phyloP scores from a whole-genome alignment of 108 stramenopile species.

The Pelagomonas calceolata region DNA sequence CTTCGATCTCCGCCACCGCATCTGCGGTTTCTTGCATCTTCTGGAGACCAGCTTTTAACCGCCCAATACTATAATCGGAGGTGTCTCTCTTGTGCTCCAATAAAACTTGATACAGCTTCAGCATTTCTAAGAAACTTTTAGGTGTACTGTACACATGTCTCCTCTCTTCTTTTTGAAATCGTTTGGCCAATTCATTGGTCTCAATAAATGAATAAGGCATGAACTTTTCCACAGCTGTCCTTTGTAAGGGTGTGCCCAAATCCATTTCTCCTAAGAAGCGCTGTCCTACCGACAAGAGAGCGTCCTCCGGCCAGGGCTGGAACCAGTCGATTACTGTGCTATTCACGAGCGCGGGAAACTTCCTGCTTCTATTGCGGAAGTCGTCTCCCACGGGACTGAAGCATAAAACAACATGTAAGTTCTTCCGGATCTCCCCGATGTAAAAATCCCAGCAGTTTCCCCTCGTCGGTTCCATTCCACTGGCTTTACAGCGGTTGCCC shows the following conservation, averaged over 20 bases:
- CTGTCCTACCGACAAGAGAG: constrained; percentile 54
- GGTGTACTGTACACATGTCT: constrained; percentile 61
- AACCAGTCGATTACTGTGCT: constrained; percentile 67
- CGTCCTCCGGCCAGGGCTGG: constrained; percentile 64
- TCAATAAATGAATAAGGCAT: constrained; percentile 56
- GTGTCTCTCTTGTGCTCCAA: constrained; percentile 45
- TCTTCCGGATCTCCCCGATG: constrained; percentile 45
- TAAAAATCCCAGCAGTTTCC: constrained; percentile 66
- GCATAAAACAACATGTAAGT: constrained; percentile 61
- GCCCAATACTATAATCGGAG: constrained; percentile 34
- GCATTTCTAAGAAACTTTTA: constrained; percentile 59
- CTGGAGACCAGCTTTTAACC: constrained; percentile 55
- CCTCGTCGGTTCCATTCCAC: constrained; percentile 49
- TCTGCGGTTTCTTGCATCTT: constrained; percentile 62
- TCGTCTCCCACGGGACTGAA: constrained; percentile 61
- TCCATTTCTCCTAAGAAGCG: constrained; percentile 38
- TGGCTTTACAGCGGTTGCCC: constrained; percentile 47
- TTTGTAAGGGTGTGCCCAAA: constrained; percentile 27
- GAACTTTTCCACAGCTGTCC: constrained; percentile 56
- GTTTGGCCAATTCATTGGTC: constrained; percentile 49
- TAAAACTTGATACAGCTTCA: constrained; percentile 53
- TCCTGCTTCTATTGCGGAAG: constrained; percentile 44
- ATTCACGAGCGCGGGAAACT: constrained; percentile 52
- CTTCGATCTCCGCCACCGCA: constrained; percentile 55
- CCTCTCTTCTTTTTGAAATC: constrained; percentile 41